phyloP scores from a whole-genome alignment of 345 rosid genomes.

The Lumnitzera littorea region DNA sequence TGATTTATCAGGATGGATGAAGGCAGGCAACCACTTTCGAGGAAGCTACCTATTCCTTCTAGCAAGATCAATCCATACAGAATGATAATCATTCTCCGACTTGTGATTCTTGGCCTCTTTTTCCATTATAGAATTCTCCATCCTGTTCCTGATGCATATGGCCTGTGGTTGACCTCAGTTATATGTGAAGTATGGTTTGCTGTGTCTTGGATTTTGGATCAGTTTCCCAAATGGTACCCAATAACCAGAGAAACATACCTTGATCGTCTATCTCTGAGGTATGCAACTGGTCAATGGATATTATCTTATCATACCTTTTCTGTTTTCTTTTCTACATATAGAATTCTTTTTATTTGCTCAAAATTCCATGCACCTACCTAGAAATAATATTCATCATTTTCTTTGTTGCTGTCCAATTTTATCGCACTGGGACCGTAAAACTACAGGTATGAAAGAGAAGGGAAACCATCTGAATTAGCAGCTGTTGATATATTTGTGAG shows the following conservation, averaged over 20 bases:
- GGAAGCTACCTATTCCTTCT: conserved; percentile 87
- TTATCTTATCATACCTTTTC: too few species aligned
- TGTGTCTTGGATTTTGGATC: conserved; percentile 96
- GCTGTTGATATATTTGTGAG: conserved; percentile 77
- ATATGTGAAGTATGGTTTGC: conserved; percentile 99
- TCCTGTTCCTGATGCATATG: conserved; percentile 85
- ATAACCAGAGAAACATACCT: conserved; percentile 88
- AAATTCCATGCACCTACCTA: too few species aligned
- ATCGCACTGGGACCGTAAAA: conserved; percentile 4
- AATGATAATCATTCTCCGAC: conserved; percentile 74
- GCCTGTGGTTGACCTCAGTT: conserved; percentile 92
- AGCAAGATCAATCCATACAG: conserved; percentile 98
- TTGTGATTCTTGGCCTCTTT: conserved; percentile 81
- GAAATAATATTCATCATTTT: not conserved
- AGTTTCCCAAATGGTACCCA: conserved; percentile 97
- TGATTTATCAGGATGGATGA: conserved; percentile 88
- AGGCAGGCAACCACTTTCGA: conserved; percentile 97
- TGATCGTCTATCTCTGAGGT: conserved; percentile 92
- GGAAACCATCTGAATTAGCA: conserved; percentile 84
- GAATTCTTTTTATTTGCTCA: too few species aligned
- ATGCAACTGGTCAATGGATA: not conserved
- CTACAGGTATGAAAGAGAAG: conserved; percentile 92
- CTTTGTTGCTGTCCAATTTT: not conserved
- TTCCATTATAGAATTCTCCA: conserved; percentile 91
- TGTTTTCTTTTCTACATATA: too few species aligned